A percentile compares a stretch with the other conserved stretches of the same genome.
phyloP scores from a whole-genome alignment of 1,139 yeast genomes.

The Magnusiomyces starmeri region DNA sequence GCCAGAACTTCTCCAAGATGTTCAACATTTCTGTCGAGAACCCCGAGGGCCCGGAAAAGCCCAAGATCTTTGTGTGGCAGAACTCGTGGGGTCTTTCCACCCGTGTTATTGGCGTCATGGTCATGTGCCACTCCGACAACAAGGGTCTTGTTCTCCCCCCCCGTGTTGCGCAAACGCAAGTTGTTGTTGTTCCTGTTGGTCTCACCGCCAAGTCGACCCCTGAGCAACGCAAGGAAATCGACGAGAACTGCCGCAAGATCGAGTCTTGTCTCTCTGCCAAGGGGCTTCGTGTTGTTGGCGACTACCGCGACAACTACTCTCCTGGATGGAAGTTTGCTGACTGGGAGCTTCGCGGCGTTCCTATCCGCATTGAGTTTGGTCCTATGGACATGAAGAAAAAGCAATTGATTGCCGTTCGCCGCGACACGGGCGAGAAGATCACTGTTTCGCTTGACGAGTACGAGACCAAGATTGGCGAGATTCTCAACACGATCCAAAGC shows the following conservation, averaged over 20 bases:
- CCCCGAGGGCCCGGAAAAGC: constrained; percentile 70
- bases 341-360: constrained; percentile 94
- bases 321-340: constrained; percentile 99
- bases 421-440: constrained; percentile 77
- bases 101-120: constrained; percentile 98
- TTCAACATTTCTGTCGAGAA: constrained; percentile 91
- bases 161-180: constrained; percentile 88
- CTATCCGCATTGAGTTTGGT: constrained; percentile 89
- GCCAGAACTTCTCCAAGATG: constrained; percentile 98
- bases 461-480: constrained; percentile 60
- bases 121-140: constrained; percentile 97
- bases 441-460: constrained; percentile 58
- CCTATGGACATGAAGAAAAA: constrained; percentile 83
- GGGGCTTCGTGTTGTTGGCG: constrained; percentile 69
- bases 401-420: constrained; percentile 83
- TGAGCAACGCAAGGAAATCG: constrained; percentile 64
- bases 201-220: constrained; percentile 77
- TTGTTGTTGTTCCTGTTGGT: constrained; percentile 91
- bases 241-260: constrained; percentile 59
- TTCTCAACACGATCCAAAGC: constrained; percentile 72
- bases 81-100: constrained; percentile 99
- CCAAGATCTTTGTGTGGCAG: constrained; percentile 84
- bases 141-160: constrained; percentile 98
- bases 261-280: constrained; percentile 46
- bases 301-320: constrained; percentile 87